These are phyloP conservation scores for Ganoderma sinense DNA, from an alignment of 1,284 basidiomycete genomes.

Conservation along the genomic window DNA sequence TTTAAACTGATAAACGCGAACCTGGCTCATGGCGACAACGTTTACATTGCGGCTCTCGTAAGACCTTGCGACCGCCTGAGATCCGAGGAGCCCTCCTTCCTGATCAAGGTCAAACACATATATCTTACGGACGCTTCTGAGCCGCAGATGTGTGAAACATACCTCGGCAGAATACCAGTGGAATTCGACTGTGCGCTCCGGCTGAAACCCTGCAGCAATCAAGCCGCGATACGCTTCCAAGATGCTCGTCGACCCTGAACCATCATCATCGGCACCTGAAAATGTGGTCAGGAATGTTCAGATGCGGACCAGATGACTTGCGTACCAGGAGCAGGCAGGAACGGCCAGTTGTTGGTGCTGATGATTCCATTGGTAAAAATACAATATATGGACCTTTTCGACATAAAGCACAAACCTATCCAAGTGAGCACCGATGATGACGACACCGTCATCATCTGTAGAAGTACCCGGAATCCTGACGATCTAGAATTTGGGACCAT, in stretches of 20 bases:
- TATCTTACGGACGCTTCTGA: conserved; percentile 16
- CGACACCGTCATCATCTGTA: conserved; percentile 60
- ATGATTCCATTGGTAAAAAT: conserved; percentile 12
- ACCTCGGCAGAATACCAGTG: conserved; percentile 97
- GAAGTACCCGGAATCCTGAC: conserved; percentile 77
- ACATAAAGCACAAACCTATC: conserved; percentile 64
- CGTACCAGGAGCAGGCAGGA: conserved; percentile 86
- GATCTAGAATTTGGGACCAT: conserved; percentile 53
- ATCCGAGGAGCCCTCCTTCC: conserved; percentile 96
- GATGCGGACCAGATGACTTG: conserved; percentile 11
- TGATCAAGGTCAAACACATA: conserved; percentile 39
- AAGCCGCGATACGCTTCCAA: conserved; percentile 90
- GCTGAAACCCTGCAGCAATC: conserved; percentile 80
- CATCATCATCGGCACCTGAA: conserved; percentile 84
- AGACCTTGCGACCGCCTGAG: conserved; percentile 86
- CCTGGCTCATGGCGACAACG: conserved; percentile 91
- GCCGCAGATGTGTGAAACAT: conserved; percentile 25
- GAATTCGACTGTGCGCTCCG: conserved; percentile 86
- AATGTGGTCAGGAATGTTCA: conserved; percentile 17
- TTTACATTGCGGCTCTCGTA: conserved; percentile 73
- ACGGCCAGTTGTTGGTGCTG: conserved; percentile 89
- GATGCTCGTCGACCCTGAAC: conserved; percentile 92
- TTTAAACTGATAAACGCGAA: conserved; percentile 42
- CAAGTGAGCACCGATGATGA: conserved; percentile 88
- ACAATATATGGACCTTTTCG: conserved; percentile 1